A percentile compares a stretch with the other conserved stretches of the same genome.
Conservation (phyloP, 148 eudicot species). For the Oxyria digyna region DNA sequence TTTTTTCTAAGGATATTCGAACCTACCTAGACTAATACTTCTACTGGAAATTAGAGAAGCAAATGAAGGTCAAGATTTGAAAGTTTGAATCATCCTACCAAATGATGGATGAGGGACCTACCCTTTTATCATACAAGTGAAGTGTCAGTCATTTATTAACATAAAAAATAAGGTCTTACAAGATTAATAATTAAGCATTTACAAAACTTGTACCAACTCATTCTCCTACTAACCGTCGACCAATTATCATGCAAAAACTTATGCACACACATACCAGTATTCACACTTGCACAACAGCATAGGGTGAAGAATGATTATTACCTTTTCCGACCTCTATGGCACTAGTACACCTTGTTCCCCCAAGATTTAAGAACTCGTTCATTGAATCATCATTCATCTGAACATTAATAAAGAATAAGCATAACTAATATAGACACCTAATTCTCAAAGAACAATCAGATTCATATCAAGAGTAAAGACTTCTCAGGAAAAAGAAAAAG, state of each 20-base stretch:
- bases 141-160: too few relatives aligned
- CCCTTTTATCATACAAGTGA: too few relatives aligned
- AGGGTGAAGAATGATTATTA: conserved; percentile 12
- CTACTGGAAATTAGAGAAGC: too few relatives aligned
- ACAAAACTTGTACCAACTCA: neutral
- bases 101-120: too few relatives aligned
- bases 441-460: neutral
- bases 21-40: too few relatives aligned
- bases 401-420: conserved; percentile 6
- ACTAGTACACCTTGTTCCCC: conserved; percentile 43
- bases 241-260: neutral
- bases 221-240: neutral
- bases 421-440: neutral
- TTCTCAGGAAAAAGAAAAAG: neutral
- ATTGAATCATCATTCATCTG: conserved; percentile 35
- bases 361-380: conserved; percentile 42
- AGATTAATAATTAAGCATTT: too few relatives aligned
- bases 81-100: too few relatives aligned
- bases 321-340: conserved; percentile 55
- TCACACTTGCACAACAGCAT: neutral
- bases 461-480: neutral
- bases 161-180: too few relatives aligned
- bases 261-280: neutral
- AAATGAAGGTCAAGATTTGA: too few relatives aligned
- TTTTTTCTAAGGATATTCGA: too few relatives aligned